Percentiles rank a stretch among this genome's conserved stretches.
These are phyloP conservation scores for Naematelia aurantialba DNA, from an alignment of 768 basidiomycete species.

Conservation along the genomic window DNA sequence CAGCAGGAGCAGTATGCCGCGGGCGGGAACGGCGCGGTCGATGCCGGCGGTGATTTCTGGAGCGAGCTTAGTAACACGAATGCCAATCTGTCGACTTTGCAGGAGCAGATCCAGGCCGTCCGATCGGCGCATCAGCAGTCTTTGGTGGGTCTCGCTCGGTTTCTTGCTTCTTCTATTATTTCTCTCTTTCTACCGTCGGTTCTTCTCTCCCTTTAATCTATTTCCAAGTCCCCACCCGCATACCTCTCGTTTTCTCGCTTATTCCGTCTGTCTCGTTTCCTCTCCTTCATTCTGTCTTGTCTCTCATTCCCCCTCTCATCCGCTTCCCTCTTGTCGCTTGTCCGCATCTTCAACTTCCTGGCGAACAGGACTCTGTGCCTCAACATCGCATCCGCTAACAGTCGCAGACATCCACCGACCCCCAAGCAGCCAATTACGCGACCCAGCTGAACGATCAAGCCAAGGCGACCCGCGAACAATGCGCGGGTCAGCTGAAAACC, in stretches of 20 bases:
- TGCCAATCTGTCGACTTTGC: conserved; percentile 35
- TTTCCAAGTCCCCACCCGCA: too few species aligned
- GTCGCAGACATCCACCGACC: conserved; percentile 75
- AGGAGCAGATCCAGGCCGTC: conserved; percentile 48
- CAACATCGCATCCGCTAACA: conserved; percentile 63
- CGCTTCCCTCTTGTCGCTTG: too few species aligned
- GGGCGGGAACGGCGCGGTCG: conserved; percentile 25
- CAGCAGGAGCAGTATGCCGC: conserved; percentile 46
- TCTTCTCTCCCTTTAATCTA: too few species aligned
- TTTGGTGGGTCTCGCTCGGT: conserved; percentile 44
- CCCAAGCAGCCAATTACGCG: conserved; percentile 36
- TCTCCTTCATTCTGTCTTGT: too few species aligned
- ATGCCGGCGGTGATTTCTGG: conserved; percentile 43
- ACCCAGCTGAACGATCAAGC: conserved; percentile 45
- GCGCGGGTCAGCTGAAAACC: conserved; percentile 51
- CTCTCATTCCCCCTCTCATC: too few species aligned
- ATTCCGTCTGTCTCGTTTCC: too few species aligned
- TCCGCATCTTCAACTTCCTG: too few species aligned
- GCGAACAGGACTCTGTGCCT: too few species aligned
- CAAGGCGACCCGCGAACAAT: conserved; percentile 48
- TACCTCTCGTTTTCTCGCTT: too few species aligned
- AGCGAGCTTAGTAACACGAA: conserved; percentile 39
- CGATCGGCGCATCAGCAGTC: conserved; percentile 43
- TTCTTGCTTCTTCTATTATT: too few species aligned
- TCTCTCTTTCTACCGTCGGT: too few species aligned